These are phyloP conservation scores for Hyaloscypha bicolor DNA, from an alignment of 495 filamentous ascomycete species.

Conservation along the genomic window DNA sequence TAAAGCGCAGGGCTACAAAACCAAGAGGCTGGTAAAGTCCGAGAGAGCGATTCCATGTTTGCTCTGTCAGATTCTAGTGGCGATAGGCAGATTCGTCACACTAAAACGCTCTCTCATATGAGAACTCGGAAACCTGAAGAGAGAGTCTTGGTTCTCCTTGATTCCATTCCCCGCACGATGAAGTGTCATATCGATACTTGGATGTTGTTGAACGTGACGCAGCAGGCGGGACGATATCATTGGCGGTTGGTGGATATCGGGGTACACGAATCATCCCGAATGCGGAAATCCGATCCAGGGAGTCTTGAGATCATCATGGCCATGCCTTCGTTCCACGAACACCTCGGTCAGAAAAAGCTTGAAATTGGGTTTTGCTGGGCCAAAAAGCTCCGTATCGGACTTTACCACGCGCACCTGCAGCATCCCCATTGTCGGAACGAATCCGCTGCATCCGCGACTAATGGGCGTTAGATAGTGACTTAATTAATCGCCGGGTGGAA, in stretches of 20 bases:
- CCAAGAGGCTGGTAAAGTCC: slow-evolving; percentile 46
- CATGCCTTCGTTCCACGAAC: background rate
- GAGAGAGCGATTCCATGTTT: slow-evolving; percentile 29
- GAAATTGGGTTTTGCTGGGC: background rate
- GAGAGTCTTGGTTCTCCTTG: background rate
- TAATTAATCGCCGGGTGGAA: background rate
- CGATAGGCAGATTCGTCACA: background rate
- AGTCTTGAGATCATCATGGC: background rate
- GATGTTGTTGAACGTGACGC: slow-evolving; percentile 16
- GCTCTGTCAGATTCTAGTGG: background rate
- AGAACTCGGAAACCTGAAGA: background rate
- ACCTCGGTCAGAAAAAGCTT: background rate
- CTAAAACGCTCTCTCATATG: background rate
- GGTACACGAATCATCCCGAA: slow-evolving; percentile 18
- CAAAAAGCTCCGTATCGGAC: background rate
- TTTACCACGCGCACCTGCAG: slow-evolving; percentile 16
- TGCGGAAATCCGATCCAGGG: slow-evolving; percentile 28
- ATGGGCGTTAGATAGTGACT: background rate
- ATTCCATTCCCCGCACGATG: background rate
- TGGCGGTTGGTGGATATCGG: background rate
- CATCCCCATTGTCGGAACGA: background rate
- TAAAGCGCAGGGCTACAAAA: slow-evolving; percentile 42
- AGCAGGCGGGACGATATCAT: background rate
- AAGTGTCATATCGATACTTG: background rate
- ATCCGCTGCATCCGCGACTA: background rate